Base-by-base conservation (phyloP, 768 basidiomycete species). In the Mycena pura region DNA sequence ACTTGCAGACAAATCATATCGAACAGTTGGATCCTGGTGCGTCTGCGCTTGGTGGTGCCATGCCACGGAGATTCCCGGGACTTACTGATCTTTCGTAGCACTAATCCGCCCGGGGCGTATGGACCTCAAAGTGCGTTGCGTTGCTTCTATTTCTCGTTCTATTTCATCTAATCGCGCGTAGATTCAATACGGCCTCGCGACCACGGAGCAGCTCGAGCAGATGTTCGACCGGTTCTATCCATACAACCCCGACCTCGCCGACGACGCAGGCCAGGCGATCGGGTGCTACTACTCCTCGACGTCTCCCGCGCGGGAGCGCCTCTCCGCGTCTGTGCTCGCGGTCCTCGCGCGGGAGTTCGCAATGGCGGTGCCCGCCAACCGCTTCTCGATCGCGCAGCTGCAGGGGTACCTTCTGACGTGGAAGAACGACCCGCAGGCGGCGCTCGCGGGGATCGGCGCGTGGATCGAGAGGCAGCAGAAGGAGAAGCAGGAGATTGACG, bases 371-470 rank as follows among this genome's bases (percentile, higher is more conserved):
- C 76, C 78, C 0, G 64, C 70, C 27, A 31, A 58, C 25, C 60
- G 62, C 40, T 73, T 75, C 60, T 73, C 73, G 31, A 70, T 75
- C 9, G 77, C 79, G 15, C 73, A 77, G 49, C 70, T 81, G 3
- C 78, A 79, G 57, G 77, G 75, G 2, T 80, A 73, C 59, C 62
- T 80, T 36, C 67, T 81, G 22, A 48, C 31, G 34, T 21, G 49
- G n/a, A 66, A 66, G 45, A 63, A 59, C 25, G 51, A 66, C 17
- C 65, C 65, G 3, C 57, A 68, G 45, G 50, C 31, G n/a, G 62
- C 62, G 51, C 10, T 57, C 13, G 39, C 22, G 38, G 62, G 56
- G 8, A 29, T 63, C 8, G 56, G 50, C 10, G 56, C 24, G 45
- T 63, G 62, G 62, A 43, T 58, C 14, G 62, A 27, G 50, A 19